A percentile compares a stretch with the other conserved stretches of the same genome.
phyloP scores from a whole-genome alignment of 371 early-diverging fungal genomes.

The Polyrhizophydium stewartii region DNA sequence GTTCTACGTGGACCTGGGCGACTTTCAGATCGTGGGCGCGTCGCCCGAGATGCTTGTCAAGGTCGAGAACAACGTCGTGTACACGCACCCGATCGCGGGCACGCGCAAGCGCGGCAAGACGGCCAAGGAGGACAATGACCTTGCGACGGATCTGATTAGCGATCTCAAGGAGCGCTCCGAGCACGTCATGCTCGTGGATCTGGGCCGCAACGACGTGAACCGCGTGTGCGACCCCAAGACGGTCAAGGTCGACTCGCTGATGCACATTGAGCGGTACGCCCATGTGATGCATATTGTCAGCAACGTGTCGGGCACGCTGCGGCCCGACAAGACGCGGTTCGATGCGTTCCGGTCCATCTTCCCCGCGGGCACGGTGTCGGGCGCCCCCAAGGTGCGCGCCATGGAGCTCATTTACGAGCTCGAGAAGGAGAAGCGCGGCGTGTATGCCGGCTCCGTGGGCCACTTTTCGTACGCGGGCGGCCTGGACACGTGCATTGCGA shows the following conservation, averaged over 20 bases:
- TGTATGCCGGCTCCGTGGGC: conserved; percentile 95
- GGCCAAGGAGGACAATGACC: conserved; percentile 72
- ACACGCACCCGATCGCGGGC: conserved; percentile 96
- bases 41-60: conserved; percentile 96
- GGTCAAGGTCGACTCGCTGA: conserved; percentile 90
- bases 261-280: conserved; percentile 93
- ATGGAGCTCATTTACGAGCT: conserved; percentile 87
- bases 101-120: conserved; percentile 87
- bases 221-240: conserved; percentile 88
- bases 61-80: conserved; percentile 78
- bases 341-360: conserved; percentile 96
- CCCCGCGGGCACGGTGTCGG: conserved; percentile 96
- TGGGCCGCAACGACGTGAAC: conserved; percentile 96
- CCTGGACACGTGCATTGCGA: conserved; percentile 95
- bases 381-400: conserved; percentile 96
- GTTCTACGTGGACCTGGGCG: conserved; percentile 91
- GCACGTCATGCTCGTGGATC: conserved; percentile 97
- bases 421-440: conserved; percentile 89
- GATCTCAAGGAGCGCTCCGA: conserved; percentile 95
- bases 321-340: conserved; percentile 83
- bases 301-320: conserved; percentile 83
- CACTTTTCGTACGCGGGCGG: conserved; percentile 90
- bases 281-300: conserved; percentile 98
- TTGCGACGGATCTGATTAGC: conserved; percentile 75
- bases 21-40: conserved; percentile 93